Evolutionary conservation across 176 grass and related monocot genomes (phyloP).

Genomic region (Tillandsia leiboldiana): DNA sequence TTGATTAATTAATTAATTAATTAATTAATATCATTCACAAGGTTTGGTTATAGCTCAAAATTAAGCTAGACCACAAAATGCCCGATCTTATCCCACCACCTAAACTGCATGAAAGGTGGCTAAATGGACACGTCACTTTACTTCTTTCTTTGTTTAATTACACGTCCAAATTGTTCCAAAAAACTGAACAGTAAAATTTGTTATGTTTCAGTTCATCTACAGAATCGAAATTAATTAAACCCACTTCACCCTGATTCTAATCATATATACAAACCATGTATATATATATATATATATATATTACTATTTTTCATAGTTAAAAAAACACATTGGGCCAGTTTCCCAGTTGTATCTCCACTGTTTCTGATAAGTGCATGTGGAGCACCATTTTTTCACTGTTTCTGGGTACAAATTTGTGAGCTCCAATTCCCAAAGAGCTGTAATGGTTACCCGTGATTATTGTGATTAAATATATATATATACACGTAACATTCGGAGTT

Average conservation of each 20-base stretch:
- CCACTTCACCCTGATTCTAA: too few species aligned
- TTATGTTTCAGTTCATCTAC: neutral
- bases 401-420: too few species aligned
- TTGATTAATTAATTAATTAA: too few species aligned
- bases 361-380: neutral
- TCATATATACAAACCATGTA: too few species aligned
- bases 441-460: too few species aligned
- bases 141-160: neutral
- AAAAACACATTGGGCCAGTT: neutral
- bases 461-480: too few species aligned
- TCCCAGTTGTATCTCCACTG: slow-evolving; percentile 21
- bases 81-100: neutral
- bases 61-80: neutral
- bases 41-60: neutral
- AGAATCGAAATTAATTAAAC: neutral
- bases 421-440: too few species aligned
- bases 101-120: neutral
- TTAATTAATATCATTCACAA: neutral
- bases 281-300: neutral
- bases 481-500: too few species aligned
- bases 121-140: neutral
- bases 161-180: neutral
- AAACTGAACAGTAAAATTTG: neutral
- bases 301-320: neutral
- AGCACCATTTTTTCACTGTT: neutral